Evolutionary conservation across 1,284 basidiomycete species (phyloP), one percentile per base, ranked within the genome.

Genomic region (Cutaneotrichosporon cutaneum): DNA sequence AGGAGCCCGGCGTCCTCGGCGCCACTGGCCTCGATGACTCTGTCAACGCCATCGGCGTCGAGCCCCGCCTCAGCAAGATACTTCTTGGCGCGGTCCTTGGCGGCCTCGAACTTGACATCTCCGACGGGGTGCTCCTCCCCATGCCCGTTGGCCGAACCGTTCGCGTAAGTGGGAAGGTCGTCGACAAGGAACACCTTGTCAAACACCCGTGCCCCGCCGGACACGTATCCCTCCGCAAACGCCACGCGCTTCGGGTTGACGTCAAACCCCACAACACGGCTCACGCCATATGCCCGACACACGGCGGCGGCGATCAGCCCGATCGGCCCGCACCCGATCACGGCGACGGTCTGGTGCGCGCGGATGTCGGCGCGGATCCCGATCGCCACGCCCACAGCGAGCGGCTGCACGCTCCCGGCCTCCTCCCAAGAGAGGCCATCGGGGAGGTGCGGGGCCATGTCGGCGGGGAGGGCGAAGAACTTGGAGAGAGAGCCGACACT

Each of bases 211-310:
- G 68, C 68, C 27, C 74, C 74, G 26, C 70, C 73, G 1, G 71
- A 72, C 35, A 70, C 68, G 78, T 94, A 96, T 36, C 78, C 74
- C 74, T 87, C 87, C 26, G 95, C 94, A 73, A 97, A 97, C 53
- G 89, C 86, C 51, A 98, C 88, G 54, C 94, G 89, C 55, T 82
- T 80, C 24, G 86, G 83, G 60, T 90, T 86, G 67, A 97, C 92
- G 75, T 99, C 83, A 66, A 81, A 72, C 1, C 64, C 75, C 58
- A 79, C 70, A 53, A 79, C 72, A 60, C 68, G 69, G 42, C 65
- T 56, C n/a, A 78, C 81, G 0, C 76, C 78, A 70, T 80, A 82
- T n/a, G 81, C 81, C 65, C 79, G 79, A 42, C 77, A 77, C n/a
- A 82, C 82, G 8, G 81, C 81, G 7, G 75, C 81, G 26, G 72